Evolutionary conservation across 2,329 filamentous ascomycete species (phyloP).

Genomic region (Orbilia quercus): DNA sequence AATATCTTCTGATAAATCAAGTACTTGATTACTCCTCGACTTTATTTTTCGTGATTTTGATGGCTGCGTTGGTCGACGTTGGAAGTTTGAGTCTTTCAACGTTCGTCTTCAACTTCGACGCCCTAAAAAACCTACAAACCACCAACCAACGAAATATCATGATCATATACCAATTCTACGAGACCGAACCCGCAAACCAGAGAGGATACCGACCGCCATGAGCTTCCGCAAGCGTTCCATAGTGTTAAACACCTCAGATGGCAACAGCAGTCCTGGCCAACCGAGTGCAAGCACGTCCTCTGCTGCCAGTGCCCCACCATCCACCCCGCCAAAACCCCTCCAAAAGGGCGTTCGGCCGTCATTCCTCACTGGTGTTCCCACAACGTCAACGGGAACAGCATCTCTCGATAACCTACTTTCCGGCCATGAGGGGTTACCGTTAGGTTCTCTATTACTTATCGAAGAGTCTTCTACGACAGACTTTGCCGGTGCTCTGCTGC

Average conservation of each 20-base stretch:
- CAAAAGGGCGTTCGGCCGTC: slow-evolving; percentile 75
- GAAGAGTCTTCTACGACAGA: slow-evolving; percentile 94
- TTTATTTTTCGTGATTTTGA: too few relatives aligned
- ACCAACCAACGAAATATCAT: slow-evolving; percentile 24
- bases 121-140: slow-evolving; percentile 2
- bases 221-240: slow-evolving; percentile 77
- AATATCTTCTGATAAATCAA: too few relatives aligned
- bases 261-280: neutral
- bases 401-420: slow-evolving; percentile 87
- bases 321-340: slow-evolving; percentile 43
- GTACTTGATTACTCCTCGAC: too few relatives aligned
- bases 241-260: slow-evolving; percentile 63
- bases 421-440: slow-evolving; percentile 83
- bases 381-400: slow-evolving; percentile 88
- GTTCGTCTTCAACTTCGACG: neutral
- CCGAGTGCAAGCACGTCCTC: neutral
- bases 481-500: slow-evolving; percentile 83
- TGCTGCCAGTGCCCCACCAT: slow-evolving; percentile 57
- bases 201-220: slow-evolving; percentile 64
- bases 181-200: neutral
- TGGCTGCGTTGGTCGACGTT: slow-evolving; percentile 5
- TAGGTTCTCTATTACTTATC: slow-evolving; percentile 79
- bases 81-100: neutral
- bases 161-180: slow-evolving; percentile 8
- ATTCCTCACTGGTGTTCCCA: slow-evolving; percentile 84